Evolutionary conservation across 148 eudicot genomes (phyloP), one percentile per base, ranked within the genome.

Genomic region (Rhododendron mucronatum): DNA sequence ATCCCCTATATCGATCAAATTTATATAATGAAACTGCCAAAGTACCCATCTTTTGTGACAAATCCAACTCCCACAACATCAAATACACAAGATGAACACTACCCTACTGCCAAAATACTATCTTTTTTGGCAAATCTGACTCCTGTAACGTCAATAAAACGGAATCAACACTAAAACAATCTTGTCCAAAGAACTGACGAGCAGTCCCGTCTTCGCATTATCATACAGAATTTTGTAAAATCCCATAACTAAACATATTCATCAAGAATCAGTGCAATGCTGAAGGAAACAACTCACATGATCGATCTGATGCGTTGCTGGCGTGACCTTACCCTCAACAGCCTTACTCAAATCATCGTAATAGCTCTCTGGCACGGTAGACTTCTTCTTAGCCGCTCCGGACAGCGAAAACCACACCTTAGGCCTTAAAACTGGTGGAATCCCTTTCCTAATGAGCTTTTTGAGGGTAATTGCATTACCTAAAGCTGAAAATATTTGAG

Each of bases 351-450:
- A 86, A 89, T 96, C 98, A 89, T 83, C 74, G 87, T 93, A 96
- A 88, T 96, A 96, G 87, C 93, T 95, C 9, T 95, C 96, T 4
- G 98, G 98, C 18, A 90, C 98, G 0, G 96, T 96, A 6, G 98
- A 95, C 86, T 94, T 96, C 90, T 96, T 96, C 95, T 96, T 96
- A 21, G 95, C 98, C 18, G 98, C 98, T 41, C 98, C 98, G 0
- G 98, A 96, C 9, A 96, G 86, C 0, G 92, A 89, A 89, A 96
- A 93, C 98, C 98, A 96, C 45, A 96, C 91, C 89, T 91, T 93
- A 23, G 98, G 98, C 91, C 98, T 84, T 83, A 93, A 90, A 90
- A 85, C 91, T 0, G 94, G 96, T 0, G 98, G 98, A 81, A 96
- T 93, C 0, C 98, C 98, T 81, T 93, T 95, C 88, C 96, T 91